Evolutionary conservation across 1,284 basidiomycete genomes (phyloP).

Genomic region (Ceratobasidium papillatum): DNA sequence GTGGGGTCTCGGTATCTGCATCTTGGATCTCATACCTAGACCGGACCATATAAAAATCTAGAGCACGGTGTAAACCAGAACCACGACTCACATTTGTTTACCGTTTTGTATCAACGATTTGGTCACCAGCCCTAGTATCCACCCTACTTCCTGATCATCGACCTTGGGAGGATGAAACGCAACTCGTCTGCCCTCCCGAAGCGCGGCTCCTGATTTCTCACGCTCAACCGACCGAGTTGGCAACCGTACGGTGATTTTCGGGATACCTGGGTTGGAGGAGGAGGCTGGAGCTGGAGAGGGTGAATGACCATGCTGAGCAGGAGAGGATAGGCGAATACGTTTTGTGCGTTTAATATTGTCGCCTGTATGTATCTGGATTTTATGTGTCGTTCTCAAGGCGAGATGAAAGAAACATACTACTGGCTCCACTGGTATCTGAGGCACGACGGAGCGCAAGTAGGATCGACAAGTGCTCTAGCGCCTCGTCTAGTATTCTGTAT

Average conservation of each 20-base stretch:
- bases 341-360: slow-evolving; percentile 75
- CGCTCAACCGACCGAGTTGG: slow-evolving; percentile 31
- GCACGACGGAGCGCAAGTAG: slow-evolving; percentile 76
- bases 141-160: slow-evolving; percentile 69
- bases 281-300: slow-evolving; percentile 54
- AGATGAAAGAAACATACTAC: slow-evolving; percentile 60
- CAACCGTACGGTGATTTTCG: slow-evolving; percentile 8
- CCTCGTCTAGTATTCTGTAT: slow-evolving; percentile 70
- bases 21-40: slow-evolving; percentile 82
- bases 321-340: slow-evolving; percentile 73
- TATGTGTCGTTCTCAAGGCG: too few relatives aligned
- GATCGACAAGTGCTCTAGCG: slow-evolving; percentile 71
- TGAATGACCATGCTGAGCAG: slow-evolving; percentile 55
- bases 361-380: slow-evolving; percentile 7
- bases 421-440: slow-evolving; percentile 59
- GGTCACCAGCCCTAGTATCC: slow-evolving; percentile 80
- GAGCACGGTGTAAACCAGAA: slow-evolving; percentile 23
- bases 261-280: slow-evolving; percentile 23
- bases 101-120: slow-evolving; percentile 68
- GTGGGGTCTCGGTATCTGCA: slow-evolving; percentile 75
- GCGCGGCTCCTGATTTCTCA: slow-evolving; percentile 57
- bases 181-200: slow-evolving; percentile 76
- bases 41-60: neutral
- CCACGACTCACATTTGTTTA: slow-evolving; percentile 44
- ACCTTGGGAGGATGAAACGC: slow-evolving; percentile 78